phyloP scores from a whole-genome alignment of 768 basidiomycete genomes.

The Phlebiopsis gigantea region DNA sequence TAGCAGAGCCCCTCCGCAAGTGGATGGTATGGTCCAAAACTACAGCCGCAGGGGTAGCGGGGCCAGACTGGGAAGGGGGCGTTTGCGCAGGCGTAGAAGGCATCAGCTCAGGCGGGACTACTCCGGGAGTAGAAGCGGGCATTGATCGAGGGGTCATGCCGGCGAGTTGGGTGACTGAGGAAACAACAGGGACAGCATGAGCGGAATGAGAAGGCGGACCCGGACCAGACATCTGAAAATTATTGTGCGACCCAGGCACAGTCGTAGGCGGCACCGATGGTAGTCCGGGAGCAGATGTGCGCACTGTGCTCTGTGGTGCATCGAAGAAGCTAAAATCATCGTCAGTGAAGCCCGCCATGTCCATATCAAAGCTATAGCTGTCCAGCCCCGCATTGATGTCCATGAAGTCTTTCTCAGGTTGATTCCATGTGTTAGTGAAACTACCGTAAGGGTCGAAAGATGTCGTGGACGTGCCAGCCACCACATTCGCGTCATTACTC shows the following conservation, averaged over 20 bases:
- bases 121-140: conserved; percentile 8
- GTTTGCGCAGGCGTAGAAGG: conserved; percentile 50
- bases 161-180: conserved; percentile 5
- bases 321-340: conserved; percentile 91
- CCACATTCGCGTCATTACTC: neutral
- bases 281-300: conserved; percentile 14
- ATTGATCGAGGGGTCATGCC: conserved; percentile 17
- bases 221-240: conserved; percentile 21
- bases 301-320: conserved; percentile 35
- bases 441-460: conserved; percentile 19
- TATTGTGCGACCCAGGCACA: conserved; percentile 28
- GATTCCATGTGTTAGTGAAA: conserved; percentile 21
- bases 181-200: conserved; percentile 1
- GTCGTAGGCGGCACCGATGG: conserved; percentile 24
- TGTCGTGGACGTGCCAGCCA: neutral
- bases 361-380: conserved; percentile 33
- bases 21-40: conserved; percentile 29
- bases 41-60: conserved; percentile 50
- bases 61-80: conserved; percentile 40
- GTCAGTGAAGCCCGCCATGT: conserved; percentile 64
- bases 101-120: conserved; percentile 35
- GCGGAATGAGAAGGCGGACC: conserved; percentile 18
- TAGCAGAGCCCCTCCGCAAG: conserved; percentile 18
- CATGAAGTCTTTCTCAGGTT: conserved; percentile 30
- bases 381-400: conserved; percentile 23